Conservation (phyloP, 2,329 filamentous ascomycete genomes). For the Exophiala sideris region DNA sequence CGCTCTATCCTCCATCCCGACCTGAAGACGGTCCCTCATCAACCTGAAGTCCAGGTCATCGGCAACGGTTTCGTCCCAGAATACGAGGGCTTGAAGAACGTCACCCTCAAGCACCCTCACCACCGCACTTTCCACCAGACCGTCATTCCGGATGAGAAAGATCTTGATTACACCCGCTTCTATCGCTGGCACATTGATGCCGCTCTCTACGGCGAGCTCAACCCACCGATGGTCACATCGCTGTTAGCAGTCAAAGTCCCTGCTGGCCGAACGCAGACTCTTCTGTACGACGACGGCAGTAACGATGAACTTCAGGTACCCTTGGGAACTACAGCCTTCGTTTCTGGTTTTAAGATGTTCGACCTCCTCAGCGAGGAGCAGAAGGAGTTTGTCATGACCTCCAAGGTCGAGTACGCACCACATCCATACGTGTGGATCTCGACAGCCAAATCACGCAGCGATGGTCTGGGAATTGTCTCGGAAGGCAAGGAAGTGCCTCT, state of each 20-base stretch:
- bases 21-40: slow-evolving; percentile 74
- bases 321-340: slow-evolving; percentile 73
- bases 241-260: slow-evolving; percentile 73
- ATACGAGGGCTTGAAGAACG: slow-evolving; percentile 68
- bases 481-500: slow-evolving; percentile 61
- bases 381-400: slow-evolving; percentile 63
- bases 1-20: slow-evolving; percentile 70
- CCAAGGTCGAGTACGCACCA: slow-evolving; percentile 69
- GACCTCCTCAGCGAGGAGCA: slow-evolving; percentile 63
- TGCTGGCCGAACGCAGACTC: slow-evolving; percentile 60
- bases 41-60: slow-evolving; percentile 77
- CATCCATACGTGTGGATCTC: slow-evolving; percentile 85
- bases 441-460: slow-evolving; percentile 60
- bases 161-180: slow-evolving; percentile 50
- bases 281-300: slow-evolving; percentile 70
- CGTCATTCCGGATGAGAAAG: slow-evolving; percentile 59
- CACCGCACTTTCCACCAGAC: slow-evolving; percentile 73
- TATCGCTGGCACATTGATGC: slow-evolving; percentile 52
- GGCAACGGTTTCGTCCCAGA: slow-evolving; percentile 67
- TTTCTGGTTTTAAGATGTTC: slow-evolving; percentile 68
- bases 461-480: slow-evolving; percentile 68
- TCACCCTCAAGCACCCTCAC: slow-evolving; percentile 70
- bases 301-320: slow-evolving; percentile 65
- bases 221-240: slow-evolving; percentile 70
- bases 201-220: slow-evolving; percentile 53